Percentiles rank a stretch among this genome's conserved stretches.
Conservation (phyloP, 768 basidiomycete species). For the Clitopilus hobsonii region DNA sequence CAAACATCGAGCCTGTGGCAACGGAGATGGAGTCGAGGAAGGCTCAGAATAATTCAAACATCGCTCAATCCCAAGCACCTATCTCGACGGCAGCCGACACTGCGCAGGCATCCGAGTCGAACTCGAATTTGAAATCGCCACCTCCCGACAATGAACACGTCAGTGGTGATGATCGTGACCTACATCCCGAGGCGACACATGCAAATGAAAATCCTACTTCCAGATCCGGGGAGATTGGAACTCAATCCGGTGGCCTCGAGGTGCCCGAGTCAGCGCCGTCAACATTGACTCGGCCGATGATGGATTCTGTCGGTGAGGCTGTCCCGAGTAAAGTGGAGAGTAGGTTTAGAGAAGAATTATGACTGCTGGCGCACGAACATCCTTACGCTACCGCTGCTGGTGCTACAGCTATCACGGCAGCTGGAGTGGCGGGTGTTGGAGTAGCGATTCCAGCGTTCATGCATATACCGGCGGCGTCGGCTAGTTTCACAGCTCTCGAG, state of each 20-base stretch:
- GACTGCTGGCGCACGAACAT: constrained; percentile 7
- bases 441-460: background rate
- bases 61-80: too few relatives aligned
- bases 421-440: background rate
- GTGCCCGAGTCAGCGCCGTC: too few relatives aligned
- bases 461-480: background rate
- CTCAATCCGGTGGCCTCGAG: too few relatives aligned
- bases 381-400: background rate
- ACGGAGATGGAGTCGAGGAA: background rate
- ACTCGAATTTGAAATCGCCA: too few relatives aligned
- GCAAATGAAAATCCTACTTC: too few relatives aligned
- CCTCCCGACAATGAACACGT: too few relatives aligned
- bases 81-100: too few relatives aligned
- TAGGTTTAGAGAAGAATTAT: constrained; percentile 19
- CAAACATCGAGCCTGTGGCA: background rate
- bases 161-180: too few relatives aligned
- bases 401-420: background rate
- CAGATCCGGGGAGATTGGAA: too few relatives aligned
- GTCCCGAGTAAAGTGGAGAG: constrained; percentile 31
- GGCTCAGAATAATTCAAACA: background rate
- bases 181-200: background rate
- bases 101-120: too few relatives aligned
- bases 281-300: too few relatives aligned
- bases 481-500: background rate
- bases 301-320: too few relatives aligned